Evolutionary conservation across 768 basidiomycete species (phyloP).

Genomic region (Leccinum subgranulosum): DNA sequence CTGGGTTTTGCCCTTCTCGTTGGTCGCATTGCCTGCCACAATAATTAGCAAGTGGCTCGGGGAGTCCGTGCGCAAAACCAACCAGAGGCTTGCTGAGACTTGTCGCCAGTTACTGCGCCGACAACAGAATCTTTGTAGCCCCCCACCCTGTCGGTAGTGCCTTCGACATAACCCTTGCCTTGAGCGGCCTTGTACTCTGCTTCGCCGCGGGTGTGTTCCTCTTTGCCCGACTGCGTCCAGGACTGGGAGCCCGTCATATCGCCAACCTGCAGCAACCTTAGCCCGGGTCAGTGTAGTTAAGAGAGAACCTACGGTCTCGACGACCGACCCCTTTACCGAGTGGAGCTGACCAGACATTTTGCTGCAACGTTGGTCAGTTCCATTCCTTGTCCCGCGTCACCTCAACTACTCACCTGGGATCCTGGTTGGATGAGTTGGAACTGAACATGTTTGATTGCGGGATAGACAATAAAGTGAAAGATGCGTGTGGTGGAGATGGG

Average conservation of each 20-base stretch:
- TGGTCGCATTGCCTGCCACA: conserved; percentile 44
- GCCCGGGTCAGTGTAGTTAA: background rate
- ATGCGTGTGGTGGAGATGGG: background rate
- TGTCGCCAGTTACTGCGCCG: conserved; percentile 56
- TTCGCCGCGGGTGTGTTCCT: conserved; percentile 51
- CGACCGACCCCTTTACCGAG: conserved; percentile 35
- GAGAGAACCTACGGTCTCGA: conserved; percentile 29
- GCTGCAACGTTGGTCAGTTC: conserved; percentile 16
- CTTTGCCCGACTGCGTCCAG: conserved; percentile 44
- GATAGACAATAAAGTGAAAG: background rate
- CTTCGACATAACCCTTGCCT: conserved; percentile 50
- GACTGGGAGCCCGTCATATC: conserved; percentile 40
- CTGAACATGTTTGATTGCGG: background rate
- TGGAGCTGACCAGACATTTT: conserved; percentile 36
- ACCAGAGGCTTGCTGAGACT: conserved; percentile 49
- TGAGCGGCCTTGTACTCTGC: conserved; percentile 45
- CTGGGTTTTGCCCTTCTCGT: conserved; percentile 54
- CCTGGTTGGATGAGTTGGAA: conserved; percentile 18
- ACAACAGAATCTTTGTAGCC: conserved; percentile 55
- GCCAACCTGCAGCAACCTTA: conserved; percentile 32
- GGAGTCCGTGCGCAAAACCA: background rate
- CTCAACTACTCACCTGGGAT: conserved; percentile 24
- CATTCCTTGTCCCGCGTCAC: too few species aligned
- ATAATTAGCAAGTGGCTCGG: background rate
- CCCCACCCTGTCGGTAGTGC: conserved; percentile 39